phyloP scores from a whole-genome alignment of 208 protist genomes.

The Angomonas desouzai region DNA sequence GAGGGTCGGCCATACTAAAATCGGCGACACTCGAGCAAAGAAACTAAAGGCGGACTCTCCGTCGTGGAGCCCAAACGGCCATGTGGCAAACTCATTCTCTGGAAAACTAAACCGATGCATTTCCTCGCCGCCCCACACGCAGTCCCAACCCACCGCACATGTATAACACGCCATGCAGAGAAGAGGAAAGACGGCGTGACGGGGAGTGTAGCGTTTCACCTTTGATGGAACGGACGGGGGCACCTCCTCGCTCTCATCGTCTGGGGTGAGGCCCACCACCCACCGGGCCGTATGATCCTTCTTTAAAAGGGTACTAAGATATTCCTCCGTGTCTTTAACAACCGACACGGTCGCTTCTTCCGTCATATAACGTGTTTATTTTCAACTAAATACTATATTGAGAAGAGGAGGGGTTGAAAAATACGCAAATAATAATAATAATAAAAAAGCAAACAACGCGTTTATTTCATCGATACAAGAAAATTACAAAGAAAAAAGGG shows the following conservation, averaged over 20 bases:
- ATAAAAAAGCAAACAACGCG: too few relatives aligned
- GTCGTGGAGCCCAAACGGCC: conserved; percentile 20
- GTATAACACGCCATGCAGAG: conserved; percentile 1
- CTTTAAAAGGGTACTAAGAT: conserved; percentile 30
- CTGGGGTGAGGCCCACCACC: conserved; percentile 57
- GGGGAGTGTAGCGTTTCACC: not conserved
- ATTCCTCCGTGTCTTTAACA: conserved; percentile 58
- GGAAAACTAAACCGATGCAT: conserved; percentile 29
- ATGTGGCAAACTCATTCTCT: conserved; percentile 31
- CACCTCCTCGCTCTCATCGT: not conserved
- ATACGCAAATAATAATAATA: too few relatives aligned
- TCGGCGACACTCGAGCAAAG: conserved; percentile 22
- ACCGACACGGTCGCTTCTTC: conserved; percentile 26
- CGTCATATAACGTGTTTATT: not conserved
- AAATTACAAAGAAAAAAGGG: not conserved
- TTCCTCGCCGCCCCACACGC: not conserved
- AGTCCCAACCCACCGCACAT: not conserved
- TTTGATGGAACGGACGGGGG: not conserved
- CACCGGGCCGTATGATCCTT: conserved; percentile 53
- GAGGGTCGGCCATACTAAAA: conserved; percentile 28
- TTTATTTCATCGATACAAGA: too few relatives aligned
- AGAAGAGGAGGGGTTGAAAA: not conserved
- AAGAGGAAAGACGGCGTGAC: not conserved
- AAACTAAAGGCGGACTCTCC: conserved; percentile 42
- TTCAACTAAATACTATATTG: not conserved